Conservation (phyloP, 1,284 basidiomycete genomes). For the Laetiporus sulphureus region DNA sequence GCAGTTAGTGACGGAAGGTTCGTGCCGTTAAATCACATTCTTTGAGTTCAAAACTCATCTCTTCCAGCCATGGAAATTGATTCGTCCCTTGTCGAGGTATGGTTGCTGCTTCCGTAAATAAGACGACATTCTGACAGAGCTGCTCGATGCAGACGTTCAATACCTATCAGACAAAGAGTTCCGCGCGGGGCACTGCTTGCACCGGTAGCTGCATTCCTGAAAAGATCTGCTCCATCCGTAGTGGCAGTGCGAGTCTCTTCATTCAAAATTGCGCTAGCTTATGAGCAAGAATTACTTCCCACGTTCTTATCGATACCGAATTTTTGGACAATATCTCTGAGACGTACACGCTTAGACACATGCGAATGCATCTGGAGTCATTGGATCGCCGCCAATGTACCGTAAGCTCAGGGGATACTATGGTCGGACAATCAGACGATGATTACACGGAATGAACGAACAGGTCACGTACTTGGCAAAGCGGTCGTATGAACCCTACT, state of each 20-base stretch:
- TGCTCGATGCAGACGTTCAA: conserved; percentile 50
- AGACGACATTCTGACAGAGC: conserved; percentile 16
- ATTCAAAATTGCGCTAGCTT: not conserved
- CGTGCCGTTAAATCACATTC: no score
- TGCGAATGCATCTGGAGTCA: no score
- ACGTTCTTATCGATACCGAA: no score
- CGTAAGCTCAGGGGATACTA: conserved; percentile 11
- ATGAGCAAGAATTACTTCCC: no score
- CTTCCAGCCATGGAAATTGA: not conserved
- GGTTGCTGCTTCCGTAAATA: not conserved
- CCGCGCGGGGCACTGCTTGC: conserved; percentile 46
- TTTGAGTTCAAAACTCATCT: no score
- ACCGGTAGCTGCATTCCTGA: conserved; percentile 53
- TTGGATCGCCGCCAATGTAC: no score
- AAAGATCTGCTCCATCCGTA: conserved; percentile 74
- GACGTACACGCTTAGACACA: no score
- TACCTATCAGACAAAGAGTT: conserved; percentile 65
- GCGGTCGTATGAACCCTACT: conserved; percentile 13
- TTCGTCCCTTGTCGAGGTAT: not conserved
- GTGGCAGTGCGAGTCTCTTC: not conserved
- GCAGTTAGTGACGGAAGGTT: conserved; percentile 71
- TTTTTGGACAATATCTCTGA: no score
- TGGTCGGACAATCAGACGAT: not conserved
- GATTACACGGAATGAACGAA: no score
- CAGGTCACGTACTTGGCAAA: conserved; percentile 17